These are phyloP conservation scores for Crithidia acanthocephali DNA, from an alignment of 208 protist genomes.

Conservation along the genomic window DNA sequence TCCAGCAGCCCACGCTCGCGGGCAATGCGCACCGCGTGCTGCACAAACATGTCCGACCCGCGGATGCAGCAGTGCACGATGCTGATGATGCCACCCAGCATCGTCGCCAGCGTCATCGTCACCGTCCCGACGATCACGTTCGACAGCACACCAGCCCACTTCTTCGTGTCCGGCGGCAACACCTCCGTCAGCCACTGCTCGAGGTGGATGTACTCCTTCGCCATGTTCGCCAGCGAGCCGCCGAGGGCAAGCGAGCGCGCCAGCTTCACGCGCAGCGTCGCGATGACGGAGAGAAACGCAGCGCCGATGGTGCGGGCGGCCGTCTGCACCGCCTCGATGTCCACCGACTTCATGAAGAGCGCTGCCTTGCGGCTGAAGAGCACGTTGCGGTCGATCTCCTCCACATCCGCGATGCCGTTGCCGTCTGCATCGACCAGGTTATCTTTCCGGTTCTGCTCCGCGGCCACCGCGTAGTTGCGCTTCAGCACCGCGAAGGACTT, in stretches of 20 bases:
- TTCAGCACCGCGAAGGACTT: constrained; percentile 43
- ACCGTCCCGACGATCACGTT: constrained; percentile 33
- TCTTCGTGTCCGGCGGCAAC: constrained; percentile 58
- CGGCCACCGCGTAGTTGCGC: constrained; percentile 68
- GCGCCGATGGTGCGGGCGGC: constrained; percentile 42
- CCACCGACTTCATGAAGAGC: constrained; percentile 65
- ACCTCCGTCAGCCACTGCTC: constrained; percentile 46
- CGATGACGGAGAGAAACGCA: constrained; percentile 62
- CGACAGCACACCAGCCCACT: constrained; percentile 51
- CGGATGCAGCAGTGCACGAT: constrained; percentile 67
- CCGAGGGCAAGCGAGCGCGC: constrained; percentile 67
- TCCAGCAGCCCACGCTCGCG: constrained; percentile 47
- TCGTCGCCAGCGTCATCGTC: constrained; percentile 42
- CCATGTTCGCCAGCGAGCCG: constrained; percentile 55
- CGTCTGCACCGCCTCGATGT: constrained; percentile 54
- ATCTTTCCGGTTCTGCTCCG: constrained; percentile 62
- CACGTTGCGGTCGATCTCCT: constrained; percentile 42
- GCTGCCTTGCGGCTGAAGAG: constrained; percentile 61
- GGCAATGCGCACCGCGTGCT: constrained; percentile 40
- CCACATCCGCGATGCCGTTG: constrained; percentile 58
- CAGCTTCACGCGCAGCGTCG: constrained; percentile 61
- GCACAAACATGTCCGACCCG: constrained; percentile 62
- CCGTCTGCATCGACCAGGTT: constrained; percentile 47
- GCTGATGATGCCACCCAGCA: constrained; percentile 43
- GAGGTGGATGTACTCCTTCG: constrained; percentile 47